Evolutionary conservation across 192 early-diverging fungal genomes (phyloP).

Genomic region (Coemansia sp.): DNA sequence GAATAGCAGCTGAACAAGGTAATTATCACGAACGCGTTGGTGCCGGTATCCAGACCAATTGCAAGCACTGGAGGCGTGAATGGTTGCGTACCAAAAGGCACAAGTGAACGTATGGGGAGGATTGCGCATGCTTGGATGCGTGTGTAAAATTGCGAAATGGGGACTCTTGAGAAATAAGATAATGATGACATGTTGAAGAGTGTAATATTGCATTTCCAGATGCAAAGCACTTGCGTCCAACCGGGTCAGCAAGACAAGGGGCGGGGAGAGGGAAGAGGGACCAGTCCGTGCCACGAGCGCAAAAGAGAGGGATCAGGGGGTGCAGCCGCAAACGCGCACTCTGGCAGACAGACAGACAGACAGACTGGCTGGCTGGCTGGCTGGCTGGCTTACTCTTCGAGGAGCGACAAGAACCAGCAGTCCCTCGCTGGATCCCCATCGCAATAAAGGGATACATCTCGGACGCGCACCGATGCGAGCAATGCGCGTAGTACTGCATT

Average conservation of each 20-base stretch:
- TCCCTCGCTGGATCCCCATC: not conserved
- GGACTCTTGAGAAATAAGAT: not conserved
- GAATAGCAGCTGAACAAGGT: too few species aligned
- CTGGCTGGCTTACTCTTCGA: too few species aligned
- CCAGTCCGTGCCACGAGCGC: not conserved
- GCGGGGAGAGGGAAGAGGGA: not conserved
- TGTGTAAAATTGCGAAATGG: not conserved
- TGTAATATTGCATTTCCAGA: not conserved
- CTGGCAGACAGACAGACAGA: not conserved
- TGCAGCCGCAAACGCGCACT: not conserved
- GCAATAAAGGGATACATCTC: not conserved
- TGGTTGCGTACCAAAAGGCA: too few species aligned
- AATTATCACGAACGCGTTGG: too few species aligned
- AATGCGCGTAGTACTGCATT: not conserved
- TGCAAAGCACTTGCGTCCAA: not conserved
- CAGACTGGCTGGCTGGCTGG: too few species aligned
- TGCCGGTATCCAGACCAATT: too few species aligned
- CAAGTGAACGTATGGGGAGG: not conserved
- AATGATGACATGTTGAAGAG: not conserved
- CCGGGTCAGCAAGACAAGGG: not conserved
- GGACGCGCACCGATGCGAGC: not conserved
- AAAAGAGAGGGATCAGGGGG: slow-evolving; percentile 3
- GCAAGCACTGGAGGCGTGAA: too few species aligned
- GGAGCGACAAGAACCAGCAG: not conserved
- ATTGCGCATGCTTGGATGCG: too few species aligned